Conservation (phyloP, 139 green algal species). For the Tetraselmis striata region DNA sequence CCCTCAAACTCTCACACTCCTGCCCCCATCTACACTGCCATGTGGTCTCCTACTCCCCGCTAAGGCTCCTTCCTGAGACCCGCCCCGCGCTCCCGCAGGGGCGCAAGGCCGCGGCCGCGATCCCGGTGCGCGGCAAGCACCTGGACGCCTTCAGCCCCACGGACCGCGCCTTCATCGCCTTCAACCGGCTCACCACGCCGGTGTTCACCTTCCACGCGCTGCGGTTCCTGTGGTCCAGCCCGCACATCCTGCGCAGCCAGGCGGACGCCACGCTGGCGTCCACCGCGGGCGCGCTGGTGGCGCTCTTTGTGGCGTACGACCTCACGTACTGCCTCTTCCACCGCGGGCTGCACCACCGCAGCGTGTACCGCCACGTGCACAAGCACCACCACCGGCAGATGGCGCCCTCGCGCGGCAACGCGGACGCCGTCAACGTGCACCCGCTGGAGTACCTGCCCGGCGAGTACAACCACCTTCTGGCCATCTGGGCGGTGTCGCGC, state of each 20-base stretch:
- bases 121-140: background rate
- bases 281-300: background rate
- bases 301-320: background rate
- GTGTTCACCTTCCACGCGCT: background rate
- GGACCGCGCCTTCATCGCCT: background rate
- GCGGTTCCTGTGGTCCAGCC: background rate
- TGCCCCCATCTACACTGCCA: too few species aligned
- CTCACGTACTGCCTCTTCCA: background rate
- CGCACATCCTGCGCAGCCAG: background rate
- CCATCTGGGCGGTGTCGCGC: background rate
- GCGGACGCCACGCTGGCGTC: background rate
- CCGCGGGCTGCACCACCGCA: background rate
- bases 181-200: background rate
- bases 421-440: conserved; percentile 10
- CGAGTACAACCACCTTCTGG: conserved; percentile 11
- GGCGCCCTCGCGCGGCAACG: conserved; percentile 1
- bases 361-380: background rate
- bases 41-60: too few species aligned
- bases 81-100: background rate
- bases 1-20: too few species aligned
- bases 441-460: conserved; percentile 1
- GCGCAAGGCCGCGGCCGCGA: background rate
- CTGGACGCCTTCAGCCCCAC: background rate
- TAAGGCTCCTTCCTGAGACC: too few species aligned
- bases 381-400: background rate